Base-by-base conservation (phyloP, 2,329 filamentous ascomycete species). In the Lomentospora prolificans region DNA sequence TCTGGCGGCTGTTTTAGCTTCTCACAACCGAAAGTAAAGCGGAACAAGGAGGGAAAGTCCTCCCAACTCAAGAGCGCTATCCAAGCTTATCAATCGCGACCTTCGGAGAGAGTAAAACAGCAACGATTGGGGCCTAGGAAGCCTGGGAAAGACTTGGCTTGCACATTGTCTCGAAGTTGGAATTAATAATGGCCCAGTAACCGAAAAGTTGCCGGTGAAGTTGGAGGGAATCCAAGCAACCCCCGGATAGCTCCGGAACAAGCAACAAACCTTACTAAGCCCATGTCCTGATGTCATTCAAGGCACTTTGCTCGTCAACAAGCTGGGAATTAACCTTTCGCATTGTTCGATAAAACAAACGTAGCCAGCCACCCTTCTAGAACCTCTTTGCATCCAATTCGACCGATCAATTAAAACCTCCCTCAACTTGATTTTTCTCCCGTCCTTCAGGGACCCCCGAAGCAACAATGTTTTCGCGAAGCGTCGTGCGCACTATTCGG, bases 381-480 rank as follows among this genome's bases (percentile, higher is more conserved):
- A 25, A 12, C 3, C 44, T 22, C 3, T 50, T 14, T 12, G 5
- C 44, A 51, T 14, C 25, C 25, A 14, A 25, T 46, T n/a, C 24
- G 24, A 14, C 24, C 25, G n/a, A 8, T 51, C 48, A 51, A 51
- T 51, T 51, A 25, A 31, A 2, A n/a, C 14, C n/a, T 25, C 4
- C 44, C 9, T 51, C n/a, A n/a, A n/a, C n/a, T n/a, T n/a, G n/a
- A n/a, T n/a, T n/a, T n/a, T n/a, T n/a, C n/a, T n/a, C n/a, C n/a
- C n/a, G n/a, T n/a, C n/a, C n/a, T n/a, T n/a, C n/a, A n/a, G n/a
- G n/a, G n/a, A n/a, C n/a, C n/a, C n/a, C n/a, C n/a, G n/a, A n/a
- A n/a, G n/a, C n/a, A 33, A 56, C 25, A 41, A 87, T 89, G 84
- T 86, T 89, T 66, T 77, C 85, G 59, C 77, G 85, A 75, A 77